A percentile compares a stretch with the other conserved stretches of the same genome.
These are phyloP conservation scores for Podila horticola DNA, from an alignment of 192 early-diverging fungal genomes.

Conservation along the genomic window DNA sequence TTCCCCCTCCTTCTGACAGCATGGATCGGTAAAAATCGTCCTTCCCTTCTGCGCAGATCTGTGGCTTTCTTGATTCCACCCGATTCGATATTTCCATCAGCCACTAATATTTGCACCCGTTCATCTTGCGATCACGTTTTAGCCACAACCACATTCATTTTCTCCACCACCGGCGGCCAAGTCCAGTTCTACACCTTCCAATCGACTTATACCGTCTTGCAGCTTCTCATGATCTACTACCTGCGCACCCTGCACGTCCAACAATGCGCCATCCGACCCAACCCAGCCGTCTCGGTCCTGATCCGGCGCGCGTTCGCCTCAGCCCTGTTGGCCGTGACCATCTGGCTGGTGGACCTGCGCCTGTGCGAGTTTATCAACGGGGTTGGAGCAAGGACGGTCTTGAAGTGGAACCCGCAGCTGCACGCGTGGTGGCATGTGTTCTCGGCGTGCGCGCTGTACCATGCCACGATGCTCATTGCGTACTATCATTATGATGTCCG, in stretches of 20 bases:
- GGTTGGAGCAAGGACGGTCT: conserved; percentile 23
- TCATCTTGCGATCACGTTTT: background rate
- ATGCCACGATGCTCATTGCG: conserved; percentile 57
- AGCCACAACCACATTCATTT: conserved; percentile 38
- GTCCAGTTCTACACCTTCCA: conserved; percentile 50
- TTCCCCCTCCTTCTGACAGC: conserved; percentile 57
- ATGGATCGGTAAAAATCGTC: conserved; percentile 29
- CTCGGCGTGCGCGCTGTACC: conserved; percentile 63
- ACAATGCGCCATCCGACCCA: conserved; percentile 10
- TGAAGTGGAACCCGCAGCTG: conserved; percentile 64
- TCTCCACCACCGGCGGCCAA: conserved; percentile 40
- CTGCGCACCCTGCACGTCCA: conserved; percentile 17
- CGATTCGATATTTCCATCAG: background rate
- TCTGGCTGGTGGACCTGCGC: conserved; percentile 50
- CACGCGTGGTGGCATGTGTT: conserved; percentile 76
- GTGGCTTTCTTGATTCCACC: background rate
- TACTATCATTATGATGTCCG: conserved; percentile 43
- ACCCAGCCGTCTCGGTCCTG: conserved; percentile 17
- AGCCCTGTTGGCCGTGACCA: conserved; percentile 21
- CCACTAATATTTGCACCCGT: too few species aligned
- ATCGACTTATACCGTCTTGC: conserved; percentile 32
- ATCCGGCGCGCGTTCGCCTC: conserved; percentile 30
- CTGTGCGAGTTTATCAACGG: conserved; percentile 50
- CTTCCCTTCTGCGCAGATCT: background rate
- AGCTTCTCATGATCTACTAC: conserved; percentile 25